Percentiles rank a stretch among this genome's conserved stretches.
phyloP scores from a whole-genome alignment of 176 grass and related monocot genomes.

The Triticum timopheevii region DNA sequence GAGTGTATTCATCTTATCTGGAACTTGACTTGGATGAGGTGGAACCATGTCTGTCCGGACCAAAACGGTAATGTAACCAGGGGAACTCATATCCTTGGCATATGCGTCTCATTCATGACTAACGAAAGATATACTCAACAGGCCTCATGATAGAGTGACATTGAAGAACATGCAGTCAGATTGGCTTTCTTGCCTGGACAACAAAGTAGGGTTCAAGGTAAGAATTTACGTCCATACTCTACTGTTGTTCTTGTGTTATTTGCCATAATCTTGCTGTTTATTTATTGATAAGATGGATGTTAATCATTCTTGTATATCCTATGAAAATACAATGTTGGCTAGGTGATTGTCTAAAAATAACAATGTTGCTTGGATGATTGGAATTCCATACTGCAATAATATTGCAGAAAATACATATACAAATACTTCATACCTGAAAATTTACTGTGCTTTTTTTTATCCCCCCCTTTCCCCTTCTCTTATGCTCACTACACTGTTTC shows the following conservation, averaged over 20 bases:
- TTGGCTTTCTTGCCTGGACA: constrained; percentile 95
- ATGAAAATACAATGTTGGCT: background rate
- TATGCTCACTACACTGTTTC: constrained; percentile 22
- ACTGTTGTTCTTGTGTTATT: background rate
- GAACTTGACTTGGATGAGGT: constrained; percentile 89
- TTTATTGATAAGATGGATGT: background rate
- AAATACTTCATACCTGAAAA: background rate
- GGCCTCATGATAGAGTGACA: constrained; percentile 93
- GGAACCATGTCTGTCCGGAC: constrained; percentile 87
- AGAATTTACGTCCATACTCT: background rate
- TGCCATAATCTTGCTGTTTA: background rate
- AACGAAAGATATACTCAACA: constrained; percentile 32
- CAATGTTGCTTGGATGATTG: background rate
- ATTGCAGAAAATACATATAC: background rate
- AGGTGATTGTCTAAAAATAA: no score
- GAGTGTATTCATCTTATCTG: constrained; percentile 88
- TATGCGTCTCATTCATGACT: constrained; percentile 26
- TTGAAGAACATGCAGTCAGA: constrained; percentile 95
- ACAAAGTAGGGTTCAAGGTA: constrained; percentile 96
- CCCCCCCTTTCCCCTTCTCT: background rate
- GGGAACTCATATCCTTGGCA: constrained; percentile 7
- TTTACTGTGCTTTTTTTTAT: background rate
- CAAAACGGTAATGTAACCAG: constrained; percentile 72
- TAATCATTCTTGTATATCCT: background rate
- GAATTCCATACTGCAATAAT: background rate